Evolutionary conservation across 192 early-diverging fungal species (phyloP), one percentile per base, ranked within the genome.

Genomic region (Coemansia nantahalensis): DNA sequence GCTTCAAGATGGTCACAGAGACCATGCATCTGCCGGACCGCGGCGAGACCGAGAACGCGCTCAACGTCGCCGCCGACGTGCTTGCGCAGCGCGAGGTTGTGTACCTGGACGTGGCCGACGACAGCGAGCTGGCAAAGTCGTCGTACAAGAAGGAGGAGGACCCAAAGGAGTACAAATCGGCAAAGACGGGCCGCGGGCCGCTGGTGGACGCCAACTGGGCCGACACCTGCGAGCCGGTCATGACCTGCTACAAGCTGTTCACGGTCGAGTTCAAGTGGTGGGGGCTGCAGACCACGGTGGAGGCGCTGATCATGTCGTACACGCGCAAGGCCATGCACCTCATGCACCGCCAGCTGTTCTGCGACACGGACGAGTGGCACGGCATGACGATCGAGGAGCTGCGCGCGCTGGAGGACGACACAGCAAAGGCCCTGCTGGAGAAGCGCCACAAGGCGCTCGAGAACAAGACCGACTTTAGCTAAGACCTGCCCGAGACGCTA

Each of bases 211-310:
- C 57, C 13, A 59, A 79, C 17, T 90, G 87, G 87, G 72, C 56
- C 43, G 59, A 84, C 53, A 82, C 67, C 2, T 83, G 78, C 40
- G 80, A 83, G 18, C 88, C 88, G 14, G 79, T 83, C 13, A 90
- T 90, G 88, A 88, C 86, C 4, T 90, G 88, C 67, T 90, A 90
- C 67, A 90, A 90, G 58, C 57, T 90, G 28, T 81, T 88, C 3
- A 86, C 82, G 11, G 84, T 83, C 15, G 88, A 90, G 55, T 90
- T 90, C 62, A 83, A 80, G 40, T 87, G 83, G 82, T 87, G 82
- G 54, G 85, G 85, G 0, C 38, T 90, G 30, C 87, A 88, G 46
- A 73, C 52, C 9, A 72, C 73, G n/a, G 82, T 84, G 5, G 88
- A 90, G 56, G 57, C 63, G 10, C 81, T 82, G 30, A 86, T 90